Conservation (phyloP, 495 filamentous ascomycete species). For the Podospora pseudoanserina region DNA sequence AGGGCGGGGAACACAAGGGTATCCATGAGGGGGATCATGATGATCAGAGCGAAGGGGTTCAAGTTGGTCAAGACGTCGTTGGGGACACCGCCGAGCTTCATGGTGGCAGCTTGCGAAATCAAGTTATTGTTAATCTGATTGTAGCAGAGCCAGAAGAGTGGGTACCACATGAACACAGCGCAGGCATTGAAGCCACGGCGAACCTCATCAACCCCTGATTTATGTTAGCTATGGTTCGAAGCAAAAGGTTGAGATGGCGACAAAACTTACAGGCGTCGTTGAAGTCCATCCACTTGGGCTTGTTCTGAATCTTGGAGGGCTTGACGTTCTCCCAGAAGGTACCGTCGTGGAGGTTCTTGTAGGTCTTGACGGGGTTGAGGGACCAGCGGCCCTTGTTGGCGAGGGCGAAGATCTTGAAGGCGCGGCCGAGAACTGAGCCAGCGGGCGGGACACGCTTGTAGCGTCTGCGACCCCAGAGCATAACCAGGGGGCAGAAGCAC, state of each 20-base stretch:
- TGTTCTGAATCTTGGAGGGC: constrained; percentile 50
- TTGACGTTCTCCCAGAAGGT: constrained; percentile 64
- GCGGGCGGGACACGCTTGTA: constrained; percentile 57
- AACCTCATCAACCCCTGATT: constrained; percentile 30
- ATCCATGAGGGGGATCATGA: constrained; percentile 76
- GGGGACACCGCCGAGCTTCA: constrained; percentile 66
- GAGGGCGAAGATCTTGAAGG: constrained; percentile 52
- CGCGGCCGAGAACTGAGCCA: constrained; percentile 60
- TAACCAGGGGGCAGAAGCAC: constrained; percentile 58
- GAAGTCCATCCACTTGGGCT: constrained; percentile 66
- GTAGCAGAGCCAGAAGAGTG: constrained; percentile 23
- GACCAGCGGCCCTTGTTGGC: constrained; percentile 65
- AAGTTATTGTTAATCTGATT: constrained; percentile 57
- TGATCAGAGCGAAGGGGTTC: constrained; percentile 70
- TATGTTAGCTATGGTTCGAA: neutral
- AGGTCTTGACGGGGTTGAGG: constrained; percentile 50
- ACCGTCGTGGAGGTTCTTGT: constrained; percentile 51
- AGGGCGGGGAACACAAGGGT: constrained; percentile 64
- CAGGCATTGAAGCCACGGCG: constrained; percentile 64
- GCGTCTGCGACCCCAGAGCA: constrained; percentile 56
- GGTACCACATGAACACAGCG: constrained; percentile 60
- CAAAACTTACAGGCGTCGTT: constrained; percentile 55
- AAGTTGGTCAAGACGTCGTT: constrained; percentile 79
- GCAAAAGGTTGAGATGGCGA: neutral
- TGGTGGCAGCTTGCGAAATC: constrained; percentile 68